Evolutionary conservation across 305 asterid genomes (phyloP), one percentile per base, ranked within the genome.

Genomic region (Rubia tinctorum): DNA sequence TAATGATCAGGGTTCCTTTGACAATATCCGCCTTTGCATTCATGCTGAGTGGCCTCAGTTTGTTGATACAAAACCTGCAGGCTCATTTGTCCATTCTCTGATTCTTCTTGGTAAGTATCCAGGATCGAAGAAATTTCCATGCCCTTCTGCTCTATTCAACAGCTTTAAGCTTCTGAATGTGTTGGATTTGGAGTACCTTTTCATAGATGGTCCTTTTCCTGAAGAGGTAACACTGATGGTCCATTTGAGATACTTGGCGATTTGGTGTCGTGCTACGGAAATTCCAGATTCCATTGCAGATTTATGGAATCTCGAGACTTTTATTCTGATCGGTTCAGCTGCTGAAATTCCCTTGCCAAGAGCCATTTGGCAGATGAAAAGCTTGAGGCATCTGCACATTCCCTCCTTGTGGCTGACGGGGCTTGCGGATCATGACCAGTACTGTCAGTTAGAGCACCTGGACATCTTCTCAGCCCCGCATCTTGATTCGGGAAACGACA

Each of bases 371-470:
- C 42, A 71, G 30, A 66, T 79, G 66, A 40, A 37, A 53, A 75
- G 62, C 15, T 67, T 79, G 58, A 75, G 73, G 79, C 66, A 71
- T 25, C 27, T 79, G 40, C 18, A 60, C 12, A 78, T 73, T n/a
- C 30, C 53, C 67, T 1, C 22, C 0, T 13, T 72, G 17, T 27
- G 3, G 11, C 15, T 40, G 12, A 6, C 11, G 0, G 37, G n/a
- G 25, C 5, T 6, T 25, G 40, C 68, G 18, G 6, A 64, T 2
- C 17, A 3, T 56, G 51, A 47, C 18, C 25, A 23, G 13, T 44
- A 30, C 17, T 4, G 42, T 73, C 34, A 7, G 15, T 43, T 74
- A 13, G 1, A 53, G 9, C 55, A 71, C 20, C 5, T 79, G 53
- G 67, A 55, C 11, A 71, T 68, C 4, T 47, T 79, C 14, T 42